Conservation (phyloP, 176 grass and related monocot species). For the Poa annua region DNA sequence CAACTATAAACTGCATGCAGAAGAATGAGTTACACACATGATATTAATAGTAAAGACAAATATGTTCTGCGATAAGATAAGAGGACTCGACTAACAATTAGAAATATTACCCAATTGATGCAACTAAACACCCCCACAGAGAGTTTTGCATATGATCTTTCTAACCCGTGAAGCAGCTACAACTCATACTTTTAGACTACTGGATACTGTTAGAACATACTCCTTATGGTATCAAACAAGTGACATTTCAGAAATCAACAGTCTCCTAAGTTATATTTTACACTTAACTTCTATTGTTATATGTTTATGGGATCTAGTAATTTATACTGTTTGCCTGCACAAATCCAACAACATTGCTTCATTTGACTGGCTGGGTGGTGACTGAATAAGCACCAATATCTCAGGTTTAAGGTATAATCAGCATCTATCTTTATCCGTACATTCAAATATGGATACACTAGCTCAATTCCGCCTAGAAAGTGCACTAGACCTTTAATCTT, state of each 20-base stretch:
- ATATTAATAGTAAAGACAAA: not conserved
- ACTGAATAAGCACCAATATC: conserved; percentile 5
- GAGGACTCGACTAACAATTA: not conserved
- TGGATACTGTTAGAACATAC: conserved; percentile 12
- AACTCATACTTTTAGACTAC: not conserved
- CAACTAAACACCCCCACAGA: not conserved
- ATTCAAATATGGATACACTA: not conserved
- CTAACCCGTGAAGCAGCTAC: conserved; percentile 19
- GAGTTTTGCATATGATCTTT: not conserved
- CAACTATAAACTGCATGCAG: not conserved
- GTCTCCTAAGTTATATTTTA: conserved; percentile 3
- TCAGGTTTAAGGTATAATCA: conserved; percentile 16
- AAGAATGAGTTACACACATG: conserved; percentile 17
- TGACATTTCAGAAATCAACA: conserved; percentile 12
- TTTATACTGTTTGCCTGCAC: not conserved
- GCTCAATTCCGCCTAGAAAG: not conserved
- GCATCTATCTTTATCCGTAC: not conserved
- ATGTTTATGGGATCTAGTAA: not conserved
- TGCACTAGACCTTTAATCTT: conserved; percentile 6
- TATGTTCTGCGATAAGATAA: conserved; percentile 23
- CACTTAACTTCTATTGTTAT: conserved; percentile 6
- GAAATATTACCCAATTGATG: not conserved
- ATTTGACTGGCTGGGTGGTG: conserved; percentile 1
- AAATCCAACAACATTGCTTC: not conserved
- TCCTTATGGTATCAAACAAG: conserved; percentile 7